These are phyloP conservation scores for Platanus orientalis DNA, from an alignment of 164 flowering plant species.

Conservation along the genomic window DNA sequence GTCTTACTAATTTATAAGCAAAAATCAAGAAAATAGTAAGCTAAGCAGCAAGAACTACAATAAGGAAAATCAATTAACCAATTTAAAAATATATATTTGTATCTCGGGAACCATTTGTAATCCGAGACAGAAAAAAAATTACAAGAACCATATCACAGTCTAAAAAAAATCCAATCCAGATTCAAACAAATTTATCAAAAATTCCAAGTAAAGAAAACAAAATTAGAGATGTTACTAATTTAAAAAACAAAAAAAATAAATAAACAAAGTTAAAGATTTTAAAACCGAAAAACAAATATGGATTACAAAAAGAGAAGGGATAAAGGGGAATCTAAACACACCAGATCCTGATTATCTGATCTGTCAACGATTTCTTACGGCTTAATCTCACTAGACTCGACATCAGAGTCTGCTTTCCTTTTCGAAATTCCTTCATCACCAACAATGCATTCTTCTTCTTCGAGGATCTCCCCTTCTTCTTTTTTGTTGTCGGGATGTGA, in stretches of 20 bases:
- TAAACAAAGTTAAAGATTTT: conserved; percentile 2
- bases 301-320: background rate
- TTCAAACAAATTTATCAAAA: background rate
- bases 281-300: background rate
- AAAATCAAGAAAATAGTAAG: background rate
- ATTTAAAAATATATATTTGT: no score
- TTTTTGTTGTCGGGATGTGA: conserved; percentile 49
- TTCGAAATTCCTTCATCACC: conserved; percentile 8
- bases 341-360: conserved; percentile 25
- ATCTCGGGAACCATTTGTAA: background rate
- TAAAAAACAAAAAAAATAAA: no score
- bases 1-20: background rate
- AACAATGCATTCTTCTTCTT: conserved; percentile 36
- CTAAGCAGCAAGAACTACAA: background rate
- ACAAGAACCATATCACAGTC: background rate
- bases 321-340: conserved; percentile 24
- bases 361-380: conserved; percentile 16
- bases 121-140: background rate
- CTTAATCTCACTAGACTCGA: conserved; percentile 46
- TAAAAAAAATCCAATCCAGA: background rate
- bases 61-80: no score
- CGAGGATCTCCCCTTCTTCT: conserved; percentile 97
- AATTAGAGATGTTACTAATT: no score
- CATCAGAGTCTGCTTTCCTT: conserved; percentile 31
- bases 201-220: background rate